A percentile compares a stretch with the other conserved stretches of the same genome.
phyloP scores from a whole-genome alignment of 2,329 filamentous ascomycete genomes.

The Fusarium euwallaceae region DNA sequence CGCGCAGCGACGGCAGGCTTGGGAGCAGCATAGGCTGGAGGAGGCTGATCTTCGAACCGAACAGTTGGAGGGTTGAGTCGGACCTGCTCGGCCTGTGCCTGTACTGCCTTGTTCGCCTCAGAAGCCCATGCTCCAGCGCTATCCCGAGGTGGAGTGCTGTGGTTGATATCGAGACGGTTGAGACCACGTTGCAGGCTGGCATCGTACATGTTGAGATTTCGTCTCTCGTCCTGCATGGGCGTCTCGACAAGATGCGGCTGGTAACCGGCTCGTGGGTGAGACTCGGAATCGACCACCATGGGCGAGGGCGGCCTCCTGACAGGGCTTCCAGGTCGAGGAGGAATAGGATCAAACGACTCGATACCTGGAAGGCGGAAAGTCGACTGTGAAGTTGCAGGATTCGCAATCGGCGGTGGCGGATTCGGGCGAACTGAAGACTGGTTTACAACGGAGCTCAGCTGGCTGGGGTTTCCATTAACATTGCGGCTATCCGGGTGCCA shows the following conservation, averaged over 20 bases:
- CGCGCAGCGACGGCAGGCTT: slow-evolving; percentile 48
- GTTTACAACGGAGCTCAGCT: slow-evolving; percentile 81
- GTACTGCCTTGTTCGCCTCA: slow-evolving; percentile 68
- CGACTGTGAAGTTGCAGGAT: slow-evolving; percentile 65
- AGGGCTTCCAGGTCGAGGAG: slow-evolving; percentile 72
- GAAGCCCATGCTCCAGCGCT: slow-evolving; percentile 68
- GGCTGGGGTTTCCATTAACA: slow-evolving; percentile 75
- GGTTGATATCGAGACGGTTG: slow-evolving; percentile 74
- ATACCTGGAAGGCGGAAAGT: slow-evolving; percentile 85
- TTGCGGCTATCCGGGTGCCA: slow-evolving; percentile 87
- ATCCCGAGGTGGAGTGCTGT: slow-evolving; percentile 64
- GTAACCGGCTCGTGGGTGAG: slow-evolving; percentile 51
- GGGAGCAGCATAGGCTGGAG: slow-evolving; percentile 50
- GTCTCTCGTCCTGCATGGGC: slow-evolving; percentile 59
- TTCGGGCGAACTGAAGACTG: slow-evolving; percentile 71
- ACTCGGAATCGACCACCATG: slow-evolving; percentile 78
- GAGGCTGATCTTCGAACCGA: slow-evolving; percentile 66
- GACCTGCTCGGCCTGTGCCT: slow-evolving; percentile 67
- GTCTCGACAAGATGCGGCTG: slow-evolving; percentile 48
- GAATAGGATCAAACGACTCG: slow-evolving; percentile 87
- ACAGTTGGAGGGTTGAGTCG: slow-evolving; percentile 62
- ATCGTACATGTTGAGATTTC: slow-evolving; percentile 72
- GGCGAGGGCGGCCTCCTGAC: slow-evolving; percentile 77
- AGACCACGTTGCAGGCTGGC: slow-evolving; percentile 75
- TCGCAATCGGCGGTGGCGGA: slow-evolving; percentile 64